These are phyloP conservation scores for Populus pruinosa DNA, from an alignment of 345 rosid genomes.

Conservation along the genomic window DNA sequence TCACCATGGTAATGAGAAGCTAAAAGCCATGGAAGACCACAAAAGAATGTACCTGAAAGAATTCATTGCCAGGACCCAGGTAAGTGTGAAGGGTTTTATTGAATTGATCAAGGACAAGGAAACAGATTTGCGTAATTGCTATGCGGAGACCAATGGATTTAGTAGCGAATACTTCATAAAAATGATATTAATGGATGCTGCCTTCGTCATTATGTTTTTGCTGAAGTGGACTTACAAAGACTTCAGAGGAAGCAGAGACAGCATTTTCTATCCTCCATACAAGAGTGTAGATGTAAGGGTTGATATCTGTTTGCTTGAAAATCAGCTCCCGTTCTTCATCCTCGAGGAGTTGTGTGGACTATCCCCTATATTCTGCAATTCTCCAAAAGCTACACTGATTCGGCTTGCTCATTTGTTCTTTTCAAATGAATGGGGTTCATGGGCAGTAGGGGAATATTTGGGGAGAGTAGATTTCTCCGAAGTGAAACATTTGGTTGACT, in stretches of 20 bases:
- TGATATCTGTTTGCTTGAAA: too few relatives aligned
- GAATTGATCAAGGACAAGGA: not conserved
- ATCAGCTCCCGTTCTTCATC: too few relatives aligned
- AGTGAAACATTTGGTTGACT: not conserved
- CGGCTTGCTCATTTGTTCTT: not conserved
- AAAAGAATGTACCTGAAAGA: not conserved
- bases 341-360: not conserved
- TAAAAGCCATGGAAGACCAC: conserved; percentile 9
- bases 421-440: not conserved
- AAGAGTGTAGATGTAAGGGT: too few relatives aligned
- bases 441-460: not conserved
- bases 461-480: not conserved
- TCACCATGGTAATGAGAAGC: not conserved
- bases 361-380: too few relatives aligned
- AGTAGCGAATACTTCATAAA: not conserved
- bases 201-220: conserved; percentile 2
- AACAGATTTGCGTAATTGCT: not conserved
- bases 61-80: not conserved
- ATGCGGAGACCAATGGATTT: not conserved
- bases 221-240: not conserved
- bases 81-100: not conserved
- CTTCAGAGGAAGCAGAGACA: too few relatives aligned
- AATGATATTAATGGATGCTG: conserved; percentile 6
- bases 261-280: too few relatives aligned
- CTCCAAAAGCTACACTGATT: not conserved